Evolutionary conservation across 352 stramenopile species (phyloP).

Genomic region (Thraustochytrium striatum): DNA sequence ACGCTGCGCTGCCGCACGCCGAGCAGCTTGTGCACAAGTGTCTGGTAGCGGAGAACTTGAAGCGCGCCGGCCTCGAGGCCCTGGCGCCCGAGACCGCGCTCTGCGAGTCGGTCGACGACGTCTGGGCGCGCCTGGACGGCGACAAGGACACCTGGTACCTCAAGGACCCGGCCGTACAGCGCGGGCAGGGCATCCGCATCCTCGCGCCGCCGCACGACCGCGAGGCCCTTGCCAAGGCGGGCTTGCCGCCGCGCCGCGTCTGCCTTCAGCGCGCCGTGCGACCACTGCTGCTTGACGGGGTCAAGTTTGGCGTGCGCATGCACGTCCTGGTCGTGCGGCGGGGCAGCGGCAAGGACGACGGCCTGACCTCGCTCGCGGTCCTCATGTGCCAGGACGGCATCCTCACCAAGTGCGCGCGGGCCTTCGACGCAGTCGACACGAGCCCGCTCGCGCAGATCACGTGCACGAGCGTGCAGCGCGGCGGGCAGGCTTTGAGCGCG

Average conservation of each 20-base stretch:
- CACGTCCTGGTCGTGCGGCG: slow-evolving; percentile 20
- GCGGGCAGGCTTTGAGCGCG: slow-evolving; percentile 12
- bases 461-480: slow-evolving; percentile 42
- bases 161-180: slow-evolving; percentile 39
- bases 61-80: background rate
- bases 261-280: slow-evolving; percentile 18
- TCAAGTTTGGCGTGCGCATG: slow-evolving; percentile 44
- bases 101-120: background rate
- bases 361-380: background rate
- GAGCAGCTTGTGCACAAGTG: slow-evolving; percentile 29
- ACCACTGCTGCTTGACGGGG: background rate
- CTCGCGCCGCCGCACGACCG: background rate
- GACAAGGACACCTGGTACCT: slow-evolving; percentile 1
- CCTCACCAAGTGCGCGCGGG: slow-evolving; percentile 32
- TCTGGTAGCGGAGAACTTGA: slow-evolving; percentile 2
- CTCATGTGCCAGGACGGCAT: slow-evolving; percentile 22
- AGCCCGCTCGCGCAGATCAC: slow-evolving; percentile 23
- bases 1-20: slow-evolving; percentile 6
- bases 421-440: slow-evolving; percentile 3
- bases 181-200: slow-evolving; percentile 35
- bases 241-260: slow-evolving; percentile 14
- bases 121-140: background rate
- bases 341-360: background rate
- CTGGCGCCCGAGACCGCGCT: background rate
- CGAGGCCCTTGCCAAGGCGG: background rate